Evolutionary conservation across 1,284 basidiomycete genomes (phyloP).

Genomic region (Marasmius sp.): DNA sequence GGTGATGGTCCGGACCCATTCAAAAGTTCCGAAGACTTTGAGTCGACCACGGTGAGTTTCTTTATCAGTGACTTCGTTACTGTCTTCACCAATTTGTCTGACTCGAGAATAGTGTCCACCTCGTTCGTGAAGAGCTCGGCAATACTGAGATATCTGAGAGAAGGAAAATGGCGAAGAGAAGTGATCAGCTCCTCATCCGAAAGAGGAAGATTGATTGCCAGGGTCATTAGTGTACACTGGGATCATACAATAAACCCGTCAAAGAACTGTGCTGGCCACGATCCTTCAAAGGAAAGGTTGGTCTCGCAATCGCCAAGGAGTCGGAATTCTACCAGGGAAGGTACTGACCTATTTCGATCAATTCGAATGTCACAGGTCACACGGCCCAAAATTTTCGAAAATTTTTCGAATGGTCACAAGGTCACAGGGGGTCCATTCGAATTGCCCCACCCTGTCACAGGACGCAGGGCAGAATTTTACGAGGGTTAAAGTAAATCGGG

Average conservation of each 20-base stretch:
- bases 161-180: neutral
- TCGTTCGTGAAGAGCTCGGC: neutral
- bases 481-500: neutral
- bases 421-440: too few relatives aligned
- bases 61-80: neutral
- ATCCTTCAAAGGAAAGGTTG: neutral
- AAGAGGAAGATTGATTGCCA: neutral
- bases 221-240: neutral
- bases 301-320: neutral
- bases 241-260: neutral
- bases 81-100: neutral
- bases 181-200: neutral
- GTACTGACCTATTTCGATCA: too few relatives aligned
- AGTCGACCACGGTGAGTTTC: neutral
- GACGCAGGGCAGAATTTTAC: neutral
- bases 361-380: too few relatives aligned
- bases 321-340: neutral
- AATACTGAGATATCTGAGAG: neutral
- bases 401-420: too few relatives aligned
- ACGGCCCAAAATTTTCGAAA: too few relatives aligned
- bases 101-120: neutral
- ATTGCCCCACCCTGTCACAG: neutral
- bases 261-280: neutral
- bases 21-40: neutral
- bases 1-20: neutral